A percentile compares a stretch with the other conserved stretches of the same genome.
Evolutionary conservation across 257 asterid species (phyloP).

Genomic region (Solanum chaucha): DNA sequence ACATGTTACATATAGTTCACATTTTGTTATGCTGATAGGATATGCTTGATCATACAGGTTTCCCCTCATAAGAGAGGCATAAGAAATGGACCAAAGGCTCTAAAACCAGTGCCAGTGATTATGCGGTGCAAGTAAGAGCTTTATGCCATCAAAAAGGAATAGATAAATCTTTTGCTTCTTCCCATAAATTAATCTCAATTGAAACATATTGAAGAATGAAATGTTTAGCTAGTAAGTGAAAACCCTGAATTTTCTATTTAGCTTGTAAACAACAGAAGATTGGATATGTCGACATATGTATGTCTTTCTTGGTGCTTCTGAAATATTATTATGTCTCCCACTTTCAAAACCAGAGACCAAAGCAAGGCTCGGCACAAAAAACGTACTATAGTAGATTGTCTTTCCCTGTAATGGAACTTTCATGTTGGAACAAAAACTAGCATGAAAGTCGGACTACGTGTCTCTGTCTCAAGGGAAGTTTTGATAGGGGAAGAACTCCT

Average conservation of each 20-base stretch:
- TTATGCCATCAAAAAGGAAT: not conserved
- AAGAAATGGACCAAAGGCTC: conserved; percentile 96
- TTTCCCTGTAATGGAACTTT: not conserved
- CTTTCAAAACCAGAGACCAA: not conserved
- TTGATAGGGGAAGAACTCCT: not conserved
- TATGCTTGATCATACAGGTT: conserved; percentile 35
- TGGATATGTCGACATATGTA: not conserved
- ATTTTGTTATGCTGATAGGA: not conserved
- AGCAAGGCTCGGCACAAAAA: not conserved
- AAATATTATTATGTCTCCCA: not conserved
- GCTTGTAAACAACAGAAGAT: not conserved
- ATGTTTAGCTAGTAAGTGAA: not conserved
- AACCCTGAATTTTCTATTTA: not conserved
- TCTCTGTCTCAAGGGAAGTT: not conserved
- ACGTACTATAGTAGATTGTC: not conserved
- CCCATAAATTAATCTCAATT: not conserved
- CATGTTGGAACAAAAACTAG: not conserved
- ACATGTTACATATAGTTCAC: not conserved
- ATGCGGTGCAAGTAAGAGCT: conserved; percentile 82
- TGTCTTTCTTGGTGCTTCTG: not conserved
- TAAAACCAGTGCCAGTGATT: conserved; percentile 93
- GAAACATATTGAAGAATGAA: not conserved
- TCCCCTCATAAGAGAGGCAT: conserved; percentile 83
- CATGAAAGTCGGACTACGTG: not conserved
- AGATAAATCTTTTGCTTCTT: not conserved